Evolutionary conservation across 257 asterid genomes (phyloP), one percentile per base, ranked within the genome.

Genomic region (Lycium ferocissimum): DNA sequence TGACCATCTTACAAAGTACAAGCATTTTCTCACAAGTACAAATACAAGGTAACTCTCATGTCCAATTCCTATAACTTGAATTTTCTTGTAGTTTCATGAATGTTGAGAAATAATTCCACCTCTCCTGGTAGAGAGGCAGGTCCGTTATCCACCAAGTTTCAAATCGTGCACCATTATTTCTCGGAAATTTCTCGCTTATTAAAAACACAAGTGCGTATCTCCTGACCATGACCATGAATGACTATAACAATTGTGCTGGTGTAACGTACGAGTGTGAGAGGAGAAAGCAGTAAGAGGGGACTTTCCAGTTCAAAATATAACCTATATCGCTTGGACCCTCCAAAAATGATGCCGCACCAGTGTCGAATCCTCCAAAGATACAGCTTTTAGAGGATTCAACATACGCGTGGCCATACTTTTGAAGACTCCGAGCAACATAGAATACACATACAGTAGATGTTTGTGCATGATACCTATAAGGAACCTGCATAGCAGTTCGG

Each of bases 401-500:
- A 66, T 20, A 66, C 5, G 15, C 49, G 26, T 5, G 3, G 8
- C 0, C 2, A 12, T 7, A 37, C 14, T 35, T 67, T 67, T 35
- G 49, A 67, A 67, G 20, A 35, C 22, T 35, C 0, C 9, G 0
- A 37, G 26, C 3, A 69, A 69, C 26, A 38, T 17, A 6, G 13
- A 76, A 49, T 8, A 76, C 51, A 26, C 14, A 76, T 51, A 71
- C 17, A 71, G 82, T 0, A 51, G 45, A 76, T 76, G 14, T 51
- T 51, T 51, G 81, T 49, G 49, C 51, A 15, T 38, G 65, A 7
- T 88, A 93, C 95, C 97, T 92, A 63, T 94, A 94, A 26, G 97
- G 97, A 73, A 91, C 92, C 76, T 90, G 85, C 61, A 91, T 65
- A 13, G 95, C 94, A 67, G 95, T 90, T 86, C 38, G 87, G 83